Evolutionary conservation across 2,329 filamentous ascomycete species (phyloP).

Genomic region (Didymella pomorum): DNA sequence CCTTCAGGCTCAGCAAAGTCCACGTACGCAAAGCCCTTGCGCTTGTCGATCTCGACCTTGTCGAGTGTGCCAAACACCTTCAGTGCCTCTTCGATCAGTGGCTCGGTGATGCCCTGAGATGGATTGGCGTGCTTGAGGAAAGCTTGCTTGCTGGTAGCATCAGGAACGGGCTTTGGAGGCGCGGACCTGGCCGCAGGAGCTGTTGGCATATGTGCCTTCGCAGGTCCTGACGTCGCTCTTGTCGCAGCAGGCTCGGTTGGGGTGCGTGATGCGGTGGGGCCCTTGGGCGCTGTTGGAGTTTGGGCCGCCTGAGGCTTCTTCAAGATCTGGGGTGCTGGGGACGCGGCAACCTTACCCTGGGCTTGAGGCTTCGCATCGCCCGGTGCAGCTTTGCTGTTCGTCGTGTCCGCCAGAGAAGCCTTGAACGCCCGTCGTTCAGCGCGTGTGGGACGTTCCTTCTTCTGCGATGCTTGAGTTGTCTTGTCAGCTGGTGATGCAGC

Average conservation of each 20-base stretch:
- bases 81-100: conserved; percentile 77
- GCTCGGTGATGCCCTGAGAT: conserved; percentile 89
- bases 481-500: conserved; percentile 37
- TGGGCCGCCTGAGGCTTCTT: conserved; percentile 49
- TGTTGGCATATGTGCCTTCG: conserved; percentile 30
- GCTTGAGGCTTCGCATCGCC: conserved; percentile 39
- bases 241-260: conserved; percentile 42
- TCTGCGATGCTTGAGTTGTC: conserved; percentile 37
- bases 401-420: conserved; percentile 45
- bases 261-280: conserved; percentile 39
- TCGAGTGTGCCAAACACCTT: conserved; percentile 75
- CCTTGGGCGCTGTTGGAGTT: conserved; percentile 39
- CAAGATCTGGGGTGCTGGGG: conserved; percentile 48
- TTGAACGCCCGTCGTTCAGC: conserved; percentile 51
- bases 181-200: conserved; percentile 22
- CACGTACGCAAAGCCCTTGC: conserved; percentile 93
- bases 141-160: conserved; percentile 60
- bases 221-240: conserved; percentile 26
- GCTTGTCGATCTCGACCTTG: conserved; percentile 89
- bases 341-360: conserved; percentile 32
- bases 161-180: conserved; percentile 33
- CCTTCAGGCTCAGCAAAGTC: conserved; percentile 79
- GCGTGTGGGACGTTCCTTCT: conserved; percentile 51
- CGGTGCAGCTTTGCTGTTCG: conserved; percentile 34
- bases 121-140: conserved; percentile 71